A percentile compares a stretch with the other conserved stretches of the same genome.
Evolutionary conservation across 768 basidiomycete genomes (phyloP).

Genomic region (Suillus americanus): DNA sequence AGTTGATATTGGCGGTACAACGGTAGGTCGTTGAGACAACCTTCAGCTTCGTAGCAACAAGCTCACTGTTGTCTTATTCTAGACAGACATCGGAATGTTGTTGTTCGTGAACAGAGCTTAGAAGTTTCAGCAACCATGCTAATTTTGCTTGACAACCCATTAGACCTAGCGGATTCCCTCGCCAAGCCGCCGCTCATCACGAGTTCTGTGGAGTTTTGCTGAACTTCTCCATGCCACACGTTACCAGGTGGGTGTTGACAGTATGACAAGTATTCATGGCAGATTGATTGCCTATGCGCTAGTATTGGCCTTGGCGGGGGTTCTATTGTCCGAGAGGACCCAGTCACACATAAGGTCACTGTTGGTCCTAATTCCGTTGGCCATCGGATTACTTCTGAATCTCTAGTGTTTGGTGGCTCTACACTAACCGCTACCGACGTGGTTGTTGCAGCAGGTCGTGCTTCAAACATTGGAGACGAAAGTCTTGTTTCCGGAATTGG

Average conservation of each 20-base stretch:
- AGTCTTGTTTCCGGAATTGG: slow-evolving; percentile 23
- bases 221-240: slow-evolving; percentile 62
- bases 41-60: slow-evolving; percentile 6
- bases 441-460: slow-evolving; percentile 41
- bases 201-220: slow-evolving; percentile 61
- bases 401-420: slow-evolving; percentile 54
- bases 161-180: slow-evolving; percentile 55
- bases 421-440: slow-evolving; percentile 64
- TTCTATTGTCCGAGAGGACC: slow-evolving; percentile 43
- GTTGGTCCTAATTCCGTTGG: slow-evolving; percentile 71
- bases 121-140: not conserved
- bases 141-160: slow-evolving; percentile 13
- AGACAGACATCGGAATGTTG: slow-evolving; percentile 62
- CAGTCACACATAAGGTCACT: slow-evolving; percentile 38
- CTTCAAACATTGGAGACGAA: slow-evolving; percentile 28
- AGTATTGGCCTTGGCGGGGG: slow-evolving; percentile 68
- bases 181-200: slow-evolving; percentile 61
- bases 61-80: slow-evolving; percentile 7
- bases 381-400: slow-evolving; percentile 48
- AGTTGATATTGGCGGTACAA: slow-evolving; percentile 66
- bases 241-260: slow-evolving; percentile 33
- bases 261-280: not conserved
- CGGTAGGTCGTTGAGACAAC: slow-evolving; percentile 29
- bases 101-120: slow-evolving; percentile 28
- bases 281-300: slow-evolving; percentile 8